Conservation (phyloP, 768 basidiomycete species). For the Auriscalpium vulgare region DNA sequence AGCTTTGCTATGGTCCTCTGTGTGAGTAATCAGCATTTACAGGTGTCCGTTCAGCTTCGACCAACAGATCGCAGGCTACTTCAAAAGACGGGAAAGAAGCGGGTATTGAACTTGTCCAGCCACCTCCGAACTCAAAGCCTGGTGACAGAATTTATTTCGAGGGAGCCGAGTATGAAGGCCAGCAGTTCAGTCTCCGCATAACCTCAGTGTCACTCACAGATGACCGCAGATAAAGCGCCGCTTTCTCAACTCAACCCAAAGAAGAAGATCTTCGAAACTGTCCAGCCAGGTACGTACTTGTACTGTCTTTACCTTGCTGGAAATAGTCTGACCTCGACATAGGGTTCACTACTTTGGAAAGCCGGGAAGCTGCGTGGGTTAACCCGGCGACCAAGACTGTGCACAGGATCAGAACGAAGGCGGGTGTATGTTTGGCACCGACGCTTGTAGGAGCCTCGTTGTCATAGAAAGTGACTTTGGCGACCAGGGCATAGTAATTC, state of each 20-base stretch:
- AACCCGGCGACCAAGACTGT: conserved; percentile 71
- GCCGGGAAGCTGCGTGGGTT: conserved; percentile 87
- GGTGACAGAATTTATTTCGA: conserved; percentile 96
- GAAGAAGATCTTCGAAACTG: conserved; percentile 97
- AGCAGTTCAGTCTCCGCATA: conserved; percentile 15
- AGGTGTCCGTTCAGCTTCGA: background rate
- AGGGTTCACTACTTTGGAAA: conserved; percentile 88
- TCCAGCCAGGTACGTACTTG: conserved; percentile 70
- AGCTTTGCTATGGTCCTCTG: conserved; percentile 97
- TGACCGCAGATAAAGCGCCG: conserved; percentile 46
- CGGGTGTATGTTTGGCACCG: conserved; percentile 74
- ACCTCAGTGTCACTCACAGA: conserved; percentile 1
- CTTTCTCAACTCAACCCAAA: conserved; percentile 91
- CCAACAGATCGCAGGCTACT: conserved; percentile 50
- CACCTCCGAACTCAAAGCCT: conserved; percentile 77
- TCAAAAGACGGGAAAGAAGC: conserved; percentile 85
- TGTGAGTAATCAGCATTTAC: conserved; percentile 34
- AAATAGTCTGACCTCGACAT: background rate
- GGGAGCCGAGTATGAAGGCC: conserved; percentile 78
- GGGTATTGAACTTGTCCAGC: conserved; percentile 87
- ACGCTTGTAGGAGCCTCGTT: conserved; percentile 86
- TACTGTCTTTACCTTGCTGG: background rate
- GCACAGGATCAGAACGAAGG: conserved; percentile 81
- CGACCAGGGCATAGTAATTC: too few species aligned
- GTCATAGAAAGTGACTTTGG: conserved; percentile 31